Base-by-base conservation (phyloP, 2,329 filamentous ascomycete genomes). In the Neopestalotiopsis sp. region DNA sequence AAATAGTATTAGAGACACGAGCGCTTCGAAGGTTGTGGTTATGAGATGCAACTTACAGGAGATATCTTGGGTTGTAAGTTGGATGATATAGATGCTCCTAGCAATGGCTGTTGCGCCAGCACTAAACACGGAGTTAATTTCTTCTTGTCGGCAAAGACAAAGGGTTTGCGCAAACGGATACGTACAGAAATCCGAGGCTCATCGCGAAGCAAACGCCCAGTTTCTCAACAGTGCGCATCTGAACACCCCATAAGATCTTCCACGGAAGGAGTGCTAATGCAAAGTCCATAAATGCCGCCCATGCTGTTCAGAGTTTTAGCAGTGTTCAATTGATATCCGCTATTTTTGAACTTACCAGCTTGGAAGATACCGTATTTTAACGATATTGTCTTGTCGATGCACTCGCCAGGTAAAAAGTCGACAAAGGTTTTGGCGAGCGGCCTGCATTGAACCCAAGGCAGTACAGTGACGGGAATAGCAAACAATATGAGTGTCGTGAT, bases 401-500 rank as follows among this genome's bases (percentile, higher is more conserved):
- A 60, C 10, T 28, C 12, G 57, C 57, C 57, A 17, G 57, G 57
- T 17, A 13, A 60, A 60, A 60, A 60, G 57, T 60, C 57, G 57
- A 60, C 57, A 34, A 60, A 60, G 24, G 57, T 60, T 24, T 60
- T 60, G 24, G 32, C n/a, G 28, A 60, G 57, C 14, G 57, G 57
- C 24, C 32, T 60, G 57, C 57, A 60, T 20, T 60, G 57, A 20
- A 60, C 24, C 57, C 57, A 60, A 34, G 57, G 57, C 14, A 60
- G 57, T 10, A 60, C 32, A 30, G 57, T 24, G 24, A 60, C 57
- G 24, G 57, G 57, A 34, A 60, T 60, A 24, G 57, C 57, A 28
- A 60, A 60, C 14, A 60, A 20, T 14, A 34, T 60, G 14, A 60
- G 32, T 2, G 57, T 30, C 28, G 28, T 34, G 32, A 60, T 60